Conservation (phyloP, 306 rosid genomes). For the Quercus alba region DNA sequence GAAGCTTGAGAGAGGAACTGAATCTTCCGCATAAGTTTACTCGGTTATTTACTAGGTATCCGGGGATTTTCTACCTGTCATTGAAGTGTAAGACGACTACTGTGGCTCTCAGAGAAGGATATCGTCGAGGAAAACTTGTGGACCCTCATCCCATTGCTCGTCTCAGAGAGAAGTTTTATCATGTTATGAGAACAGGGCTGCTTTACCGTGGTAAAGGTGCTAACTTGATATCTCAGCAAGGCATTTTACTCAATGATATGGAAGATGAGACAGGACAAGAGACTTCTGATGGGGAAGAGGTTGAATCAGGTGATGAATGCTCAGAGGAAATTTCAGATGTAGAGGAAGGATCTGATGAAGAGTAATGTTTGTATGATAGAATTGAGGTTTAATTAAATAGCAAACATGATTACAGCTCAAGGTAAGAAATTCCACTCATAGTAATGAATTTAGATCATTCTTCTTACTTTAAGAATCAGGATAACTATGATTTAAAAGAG, state of each 20-base stretch:
- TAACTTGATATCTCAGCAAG: conserved; percentile 33
- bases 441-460: neutral
- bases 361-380: conserved; percentile 17
- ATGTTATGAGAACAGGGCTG: conserved; percentile 85
- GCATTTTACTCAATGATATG: conserved; percentile 14
- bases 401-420: neutral
- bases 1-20: conserved; percentile 80
- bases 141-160: conserved; percentile 70
- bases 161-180: conserved; percentile 68
- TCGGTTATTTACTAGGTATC: conserved; percentile 78
- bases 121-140: conserved; percentile 68
- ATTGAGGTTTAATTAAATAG: conserved; percentile 5
- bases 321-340: conserved; percentile 41
- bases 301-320: conserved; percentile 37
- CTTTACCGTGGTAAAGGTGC: conserved; percentile 63
- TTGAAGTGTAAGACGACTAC: conserved; percentile 91
- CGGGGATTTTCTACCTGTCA: conserved; percentile 79
- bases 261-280: conserved; percentile 32
- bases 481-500: neutral
- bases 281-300: conserved; percentile 39
- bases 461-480: neutral
- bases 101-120: conserved; percentile 72
- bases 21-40: conserved; percentile 90
- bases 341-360: conserved; percentile 34
- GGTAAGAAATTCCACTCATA: conserved; percentile 23